Evolutionary conservation across 441 rosid genomes (phyloP).

Genomic region (Macaranga tanarius): DNA sequence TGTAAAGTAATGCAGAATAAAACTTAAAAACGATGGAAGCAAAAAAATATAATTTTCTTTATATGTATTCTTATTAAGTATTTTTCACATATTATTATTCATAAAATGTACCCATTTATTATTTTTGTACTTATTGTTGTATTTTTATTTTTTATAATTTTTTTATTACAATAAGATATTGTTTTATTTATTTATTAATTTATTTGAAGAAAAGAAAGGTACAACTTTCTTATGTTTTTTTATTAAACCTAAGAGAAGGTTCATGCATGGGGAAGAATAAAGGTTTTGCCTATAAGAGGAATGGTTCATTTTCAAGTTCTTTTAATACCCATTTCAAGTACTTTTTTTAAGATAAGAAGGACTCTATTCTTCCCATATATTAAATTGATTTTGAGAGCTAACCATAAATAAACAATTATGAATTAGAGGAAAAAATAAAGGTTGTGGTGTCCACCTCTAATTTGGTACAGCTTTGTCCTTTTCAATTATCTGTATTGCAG

Average conservation of each 20-base stretch:
- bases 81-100: no score
- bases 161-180: no score
- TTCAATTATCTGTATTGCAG: slow-evolving; percentile 29
- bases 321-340: neutral
- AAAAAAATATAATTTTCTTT: neutral
- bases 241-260: slow-evolving; percentile 27
- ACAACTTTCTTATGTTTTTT: no score
- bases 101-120: no score
- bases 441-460: slow-evolving; percentile 42
- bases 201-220: no score
- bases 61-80: no score
- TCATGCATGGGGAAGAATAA: slow-evolving; percentile 31
- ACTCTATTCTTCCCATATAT: slow-evolving; percentile 10
- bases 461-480: slow-evolving; percentile 37
- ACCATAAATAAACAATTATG: slow-evolving; percentile 20
- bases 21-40: neutral
- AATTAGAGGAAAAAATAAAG: neutral
- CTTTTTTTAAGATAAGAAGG: slow-evolving; percentile 26
- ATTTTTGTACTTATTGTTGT: no score
- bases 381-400: slow-evolving; percentile 39
- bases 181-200: no score
- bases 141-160: no score
- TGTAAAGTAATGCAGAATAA: no score
- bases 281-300: slow-evolving; percentile 4
- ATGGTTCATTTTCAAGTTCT: neutral